Percentiles rank a stretch among this genome's conserved stretches.
Evolutionary conservation across 2,329 filamentous ascomycete genomes (phyloP).

Genomic region (Septoria linicola): DNA sequence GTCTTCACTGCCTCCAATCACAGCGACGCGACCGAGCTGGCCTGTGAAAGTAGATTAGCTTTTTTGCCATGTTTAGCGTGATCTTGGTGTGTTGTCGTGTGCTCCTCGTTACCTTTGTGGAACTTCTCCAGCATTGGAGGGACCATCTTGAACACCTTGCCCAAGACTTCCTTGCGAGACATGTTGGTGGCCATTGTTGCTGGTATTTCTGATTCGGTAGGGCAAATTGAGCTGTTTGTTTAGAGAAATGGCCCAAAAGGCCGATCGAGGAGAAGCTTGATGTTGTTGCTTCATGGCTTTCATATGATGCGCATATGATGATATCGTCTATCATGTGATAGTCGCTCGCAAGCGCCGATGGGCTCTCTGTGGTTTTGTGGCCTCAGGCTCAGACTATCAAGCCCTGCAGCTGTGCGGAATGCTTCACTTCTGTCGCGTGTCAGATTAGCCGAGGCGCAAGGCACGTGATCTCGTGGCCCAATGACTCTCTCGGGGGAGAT

Average conservation of each 20-base stretch:
- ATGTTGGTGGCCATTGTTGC: slow-evolving; percentile 49
- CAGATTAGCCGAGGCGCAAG: too few relatives aligned
- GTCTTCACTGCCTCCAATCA: slow-evolving; percentile 92
- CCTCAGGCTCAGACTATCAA: too few relatives aligned
- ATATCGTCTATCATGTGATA: too few relatives aligned
- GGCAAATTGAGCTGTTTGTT: too few relatives aligned
- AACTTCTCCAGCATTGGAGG: slow-evolving; percentile 94
- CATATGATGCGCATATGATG: too few relatives aligned
- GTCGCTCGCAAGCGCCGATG: too few relatives aligned
- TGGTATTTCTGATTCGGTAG: slow-evolving; percentile 1
- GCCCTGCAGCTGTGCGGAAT: too few relatives aligned
- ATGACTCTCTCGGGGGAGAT: too few relatives aligned
- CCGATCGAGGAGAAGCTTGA: neutral
- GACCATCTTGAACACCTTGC: slow-evolving; percentile 82
- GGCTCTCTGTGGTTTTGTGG: too few relatives aligned
- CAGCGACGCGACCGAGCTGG: slow-evolving; percentile 85
- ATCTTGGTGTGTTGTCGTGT: neutral
- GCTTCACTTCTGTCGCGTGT: too few relatives aligned
- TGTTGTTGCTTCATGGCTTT: neutral
- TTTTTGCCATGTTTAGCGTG: neutral
- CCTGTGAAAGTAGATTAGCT: slow-evolving; percentile 52
- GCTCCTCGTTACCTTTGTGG: slow-evolving; percentile 71
- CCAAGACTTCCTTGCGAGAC: slow-evolving; percentile 71
- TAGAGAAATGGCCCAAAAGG: too few relatives aligned
- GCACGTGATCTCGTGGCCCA: too few relatives aligned